Base-by-base conservation (phyloP, 805 yeast species). In the Priceomyces medius region DNA sequence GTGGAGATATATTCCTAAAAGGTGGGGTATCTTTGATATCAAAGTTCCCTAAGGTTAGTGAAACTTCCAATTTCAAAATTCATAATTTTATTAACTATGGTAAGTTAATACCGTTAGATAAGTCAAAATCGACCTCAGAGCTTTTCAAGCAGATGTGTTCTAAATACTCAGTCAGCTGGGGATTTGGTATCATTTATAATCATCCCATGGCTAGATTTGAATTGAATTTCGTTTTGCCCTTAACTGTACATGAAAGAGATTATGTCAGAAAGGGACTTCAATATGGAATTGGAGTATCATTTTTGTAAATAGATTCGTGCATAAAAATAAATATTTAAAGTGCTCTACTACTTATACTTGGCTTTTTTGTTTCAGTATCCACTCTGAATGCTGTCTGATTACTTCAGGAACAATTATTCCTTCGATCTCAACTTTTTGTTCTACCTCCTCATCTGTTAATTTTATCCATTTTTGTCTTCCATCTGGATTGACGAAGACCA, bases 351-450 rank as follows among this genome's bases (percentile, higher is more conserved):
- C 8, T 31, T 17, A 5, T 31, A 14, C 19, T 16, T 16, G 9
- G 19, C 34, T 16, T 20, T 5, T 26, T 14, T 35, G 40, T 3
- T 41, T 18, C 35, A 59, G 55, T 21, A 85, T 80, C 89, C 93
- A 88, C 2, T 54, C 50, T 4, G 66, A 58, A 60, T 91, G 99
- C 41, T 73, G 65, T 43, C 65, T 56, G 20, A 86, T 73, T 3
- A 89, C 90, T 37, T 74, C 77, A 0, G 98, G 97, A 4, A 93
- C 79, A 38, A 91, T 87, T 35, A 82, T 46, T 23, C 83, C 76
- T 63, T 91, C 98, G 43, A 91, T 86, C 47, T 85, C 95, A 2
- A 69, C 66, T 20, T 67, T 64, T 2, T 59, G 44, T 2, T 61
- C 55, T 2, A 62, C 53, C 44, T 78, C 73, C 7, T 67, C 72